Base-by-base conservation (phyloP, 106 monocot species). In the Dendrobium officinale region DNA sequence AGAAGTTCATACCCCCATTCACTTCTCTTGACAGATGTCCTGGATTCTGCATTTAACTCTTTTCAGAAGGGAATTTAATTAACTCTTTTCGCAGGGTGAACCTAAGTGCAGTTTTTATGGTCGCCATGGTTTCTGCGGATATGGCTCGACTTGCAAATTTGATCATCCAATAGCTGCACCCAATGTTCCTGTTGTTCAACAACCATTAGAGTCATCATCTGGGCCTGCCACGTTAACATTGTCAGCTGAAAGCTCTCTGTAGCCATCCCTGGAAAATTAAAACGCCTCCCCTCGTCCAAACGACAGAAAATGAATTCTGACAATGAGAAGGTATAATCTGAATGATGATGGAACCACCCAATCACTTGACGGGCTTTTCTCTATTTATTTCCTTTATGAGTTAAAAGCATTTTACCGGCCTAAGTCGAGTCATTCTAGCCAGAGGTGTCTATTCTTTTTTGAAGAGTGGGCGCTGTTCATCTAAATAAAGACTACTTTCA, bases 81-180 rank as follows among this genome's bases (percentile, higher is more conserved):
- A 9, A 27, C 40, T 80, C 37, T 72, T 66, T 18, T 29, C 55
- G 44, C 84, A 92, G 92, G 89, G 89, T 9, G 82, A 92, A 80
- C 81, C 83, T 42, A 54, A 80, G 33, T 92, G 92, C 77, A 77
- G 81, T 29, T 92, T 92, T 79, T 92, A 92, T 74, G 84, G 87
- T 47, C 87, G 92, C n/a, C 87, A 87, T 75, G 89, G 92, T 24
- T 87, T 89, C 20, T 92, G 92, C 80, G 89, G 89, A 80, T 92
- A 87, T 68, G 92, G 92, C 3, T 85, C 85, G 75, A 89, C 87
- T 70, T 92, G 92, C 81, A 89, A 89, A 92, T 92, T 92, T 72
- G 89, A 92, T 72, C 93, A 93, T 84, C 93, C 90, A 5, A 86
- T 89, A 83, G 76, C 82, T 51, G 48, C 89, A 51, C 92, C 89